A percentile compares a stretch with the other conserved stretches of the same genome.
Conservation (phyloP, 2,329 filamentous ascomycete genomes). For the Ophiostoma ulmi region DNA sequence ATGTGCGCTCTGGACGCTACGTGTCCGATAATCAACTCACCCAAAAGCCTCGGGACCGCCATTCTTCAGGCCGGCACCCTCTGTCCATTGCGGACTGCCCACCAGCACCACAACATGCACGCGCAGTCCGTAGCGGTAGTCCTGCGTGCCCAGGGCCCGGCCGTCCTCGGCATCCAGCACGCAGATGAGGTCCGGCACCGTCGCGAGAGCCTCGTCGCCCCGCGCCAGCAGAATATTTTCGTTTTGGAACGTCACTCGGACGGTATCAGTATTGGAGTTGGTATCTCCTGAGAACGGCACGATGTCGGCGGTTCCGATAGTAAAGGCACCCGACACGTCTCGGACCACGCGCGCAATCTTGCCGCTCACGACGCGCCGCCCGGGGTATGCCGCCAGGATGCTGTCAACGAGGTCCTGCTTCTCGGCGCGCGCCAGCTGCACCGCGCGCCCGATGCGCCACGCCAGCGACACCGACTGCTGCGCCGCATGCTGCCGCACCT, state of each 20-base stretch:
- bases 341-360: background rate
- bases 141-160: background rate
- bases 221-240: background rate
- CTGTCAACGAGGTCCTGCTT: background rate
- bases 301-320: background rate
- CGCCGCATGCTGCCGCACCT: background rate
- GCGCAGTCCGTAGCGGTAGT: background rate
- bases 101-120: background rate
- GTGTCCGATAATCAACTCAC: background rate
- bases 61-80: background rate
- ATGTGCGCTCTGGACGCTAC: too few relatives aligned
- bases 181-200: background rate
- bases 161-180: background rate
- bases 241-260: background rate
- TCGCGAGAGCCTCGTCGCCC: background rate
- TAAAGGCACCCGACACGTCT: background rate
- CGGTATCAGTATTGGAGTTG: background rate
- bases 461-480: conserved; percentile 1
- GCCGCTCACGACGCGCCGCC: background rate
- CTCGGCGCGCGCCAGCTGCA: background rate
- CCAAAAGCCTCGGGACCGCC: background rate
- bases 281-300: background rate
- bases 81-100: background rate
- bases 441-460: background rate
- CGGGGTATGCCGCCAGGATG: background rate